Base-by-base conservation (phyloP, 495 filamentous ascomycete genomes). In the Podospora pseudoanserina region DNA sequence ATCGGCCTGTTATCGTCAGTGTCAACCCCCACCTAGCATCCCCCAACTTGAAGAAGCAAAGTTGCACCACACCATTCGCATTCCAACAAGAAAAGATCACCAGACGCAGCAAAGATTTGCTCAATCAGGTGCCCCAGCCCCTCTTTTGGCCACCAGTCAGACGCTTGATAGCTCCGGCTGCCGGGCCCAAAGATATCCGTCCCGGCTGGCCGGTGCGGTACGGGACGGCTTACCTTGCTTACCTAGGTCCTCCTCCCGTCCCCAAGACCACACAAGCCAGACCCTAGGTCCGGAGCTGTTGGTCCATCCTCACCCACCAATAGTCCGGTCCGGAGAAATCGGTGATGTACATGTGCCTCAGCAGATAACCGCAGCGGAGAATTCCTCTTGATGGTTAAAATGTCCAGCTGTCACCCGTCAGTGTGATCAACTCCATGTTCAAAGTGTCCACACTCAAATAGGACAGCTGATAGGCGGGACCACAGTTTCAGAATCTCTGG, bases 401-500 rank as follows among this genome's bases (percentile, higher is more conserved):
- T 49, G 39, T 11, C 39, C 39, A 49, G 13, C 39, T 49, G 39
- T 49, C 39, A 32, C 30, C 30, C 30, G 13, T 18, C 39, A 49
- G 39, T 49, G 39, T 49, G 39, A 49, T 49, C 9, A 49, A 49
- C 39, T 49, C 39, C 55, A 58, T 58, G 2, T 19, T 20, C 18
- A 20, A 20, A 23, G 23, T 26, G 13, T 58, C 54, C 23, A 19
- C 18, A 23, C 55, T 49, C 39, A 13, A 49, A 16, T 0, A 49
- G 7, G 39, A 49, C 15, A 49, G 39, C 55, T 58, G 55, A 58
- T 58, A 26, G 55, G 55, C 23, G 18, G 55, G n/a, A 58, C 55
- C 55, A 58, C 6, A 26, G 23, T 58, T 58, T 49, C 55, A 19
- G n/a, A 58, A 58, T 58, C 55, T 20, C 55, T 58, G 55, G 55